phyloP scores from a whole-genome alignment of 768 basidiomycete genomes.

The Crucibulum laeve region DNA sequence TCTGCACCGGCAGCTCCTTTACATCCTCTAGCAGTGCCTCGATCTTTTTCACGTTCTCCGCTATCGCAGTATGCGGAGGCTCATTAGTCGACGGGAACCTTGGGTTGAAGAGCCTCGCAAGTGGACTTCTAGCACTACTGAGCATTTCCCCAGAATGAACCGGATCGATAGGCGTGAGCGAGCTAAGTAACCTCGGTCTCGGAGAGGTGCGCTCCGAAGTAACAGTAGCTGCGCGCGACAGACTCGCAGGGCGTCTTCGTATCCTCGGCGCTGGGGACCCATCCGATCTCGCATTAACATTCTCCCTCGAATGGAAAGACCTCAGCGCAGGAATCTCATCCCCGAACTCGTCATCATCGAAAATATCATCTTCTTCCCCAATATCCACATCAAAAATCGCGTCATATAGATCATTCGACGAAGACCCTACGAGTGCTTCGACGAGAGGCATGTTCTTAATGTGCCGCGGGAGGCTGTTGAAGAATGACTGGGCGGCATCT shows the following conservation, averaged over 20 bases:
- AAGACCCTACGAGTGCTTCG: constrained; percentile 72
- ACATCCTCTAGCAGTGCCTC: constrained; percentile 64
- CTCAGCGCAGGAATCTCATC: constrained; percentile 34
- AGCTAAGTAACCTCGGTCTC: constrained; percentile 10
- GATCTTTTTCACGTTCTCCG: constrained; percentile 46
- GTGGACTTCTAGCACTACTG: constrained; percentile 36
- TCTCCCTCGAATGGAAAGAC: constrained; percentile 35
- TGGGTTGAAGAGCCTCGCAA: constrained; percentile 42
- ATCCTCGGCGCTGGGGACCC: constrained; percentile 17
- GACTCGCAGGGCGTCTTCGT: constrained; percentile 19
- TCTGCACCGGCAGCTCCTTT: constrained; percentile 57
- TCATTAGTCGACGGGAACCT: constrained; percentile 11
- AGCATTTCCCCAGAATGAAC: constrained; percentile 7
- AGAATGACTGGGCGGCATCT: constrained; percentile 50
- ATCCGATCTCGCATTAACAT: constrained; percentile 13
- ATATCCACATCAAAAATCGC: constrained; percentile 76
- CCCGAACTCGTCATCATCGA: constrained; percentile 46
- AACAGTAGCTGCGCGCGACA: constrained; percentile 1
- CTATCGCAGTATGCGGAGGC: constrained; percentile 15
- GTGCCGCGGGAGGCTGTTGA: constrained; percentile 62
- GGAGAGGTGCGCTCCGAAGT: constrained; percentile 18
- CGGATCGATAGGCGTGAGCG: constrained; percentile 13
- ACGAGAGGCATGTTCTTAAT: constrained; percentile 72
- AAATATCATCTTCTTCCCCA: constrained; percentile 41
- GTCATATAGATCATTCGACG: constrained; percentile 63